Evolutionary conservation across 1,284 basidiomycete species (phyloP).

Genomic region (Erythrobasidium hasegawianum): DNA sequence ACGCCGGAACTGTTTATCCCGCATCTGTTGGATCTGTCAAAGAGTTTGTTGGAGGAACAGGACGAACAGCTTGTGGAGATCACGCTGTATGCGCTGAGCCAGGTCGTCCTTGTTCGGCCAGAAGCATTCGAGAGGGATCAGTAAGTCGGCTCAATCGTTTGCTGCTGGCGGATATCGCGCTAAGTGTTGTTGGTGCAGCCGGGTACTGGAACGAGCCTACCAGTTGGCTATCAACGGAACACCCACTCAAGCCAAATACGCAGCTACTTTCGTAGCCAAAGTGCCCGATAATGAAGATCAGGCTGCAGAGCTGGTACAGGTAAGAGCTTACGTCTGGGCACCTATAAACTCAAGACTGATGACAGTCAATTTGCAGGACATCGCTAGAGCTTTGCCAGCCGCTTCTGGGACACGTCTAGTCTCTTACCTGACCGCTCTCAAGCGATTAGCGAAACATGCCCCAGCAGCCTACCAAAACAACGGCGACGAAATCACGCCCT

Average conservation of each 20-base stretch:
- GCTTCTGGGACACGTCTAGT: slow-evolving; percentile 59
- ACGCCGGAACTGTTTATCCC: slow-evolving; percentile 68
- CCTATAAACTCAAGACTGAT: no score
- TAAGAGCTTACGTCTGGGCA: no score
- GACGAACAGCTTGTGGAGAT: slow-evolving; percentile 61
- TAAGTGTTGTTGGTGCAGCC: slow-evolving; percentile 49
- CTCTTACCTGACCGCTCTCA: slow-evolving; percentile 66
- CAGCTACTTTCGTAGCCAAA: slow-evolving; percentile 67
- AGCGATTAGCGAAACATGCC: slow-evolving; percentile 63
- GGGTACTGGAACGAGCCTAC: slow-evolving; percentile 61
- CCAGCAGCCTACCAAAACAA: slow-evolving; percentile 71
- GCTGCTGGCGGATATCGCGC: no score
- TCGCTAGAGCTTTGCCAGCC: slow-evolving; percentile 58
- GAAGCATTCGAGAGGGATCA: slow-evolving; percentile 60
- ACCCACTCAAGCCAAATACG: slow-evolving; percentile 76
- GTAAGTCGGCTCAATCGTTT: slow-evolving; percentile 56
- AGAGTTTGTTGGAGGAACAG: slow-evolving; percentile 58
- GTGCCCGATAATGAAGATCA: slow-evolving; percentile 54
- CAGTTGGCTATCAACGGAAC: slow-evolving; percentile 63
- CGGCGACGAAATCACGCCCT: slow-evolving; percentile 69
- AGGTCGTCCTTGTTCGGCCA: slow-evolving; percentile 60
- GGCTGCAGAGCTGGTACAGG: slow-evolving; percentile 60
- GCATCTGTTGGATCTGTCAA: slow-evolving; percentile 70
- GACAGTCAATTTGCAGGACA: no score
- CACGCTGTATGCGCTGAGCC: slow-evolving; percentile 69